Base-by-base conservation (phyloP, 73 alveolate genomes). In the Tetrahymena elliotti region DNA sequence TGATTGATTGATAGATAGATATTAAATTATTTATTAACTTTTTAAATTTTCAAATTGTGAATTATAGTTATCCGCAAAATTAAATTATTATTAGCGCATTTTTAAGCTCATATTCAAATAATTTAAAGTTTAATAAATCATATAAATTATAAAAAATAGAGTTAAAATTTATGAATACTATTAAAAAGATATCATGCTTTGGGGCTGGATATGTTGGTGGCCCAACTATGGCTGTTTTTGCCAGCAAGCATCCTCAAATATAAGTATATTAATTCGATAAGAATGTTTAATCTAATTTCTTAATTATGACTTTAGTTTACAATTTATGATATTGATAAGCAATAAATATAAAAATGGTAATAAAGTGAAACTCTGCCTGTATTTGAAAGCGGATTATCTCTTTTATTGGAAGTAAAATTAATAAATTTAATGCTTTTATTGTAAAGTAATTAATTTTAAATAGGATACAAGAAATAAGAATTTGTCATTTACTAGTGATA, bases 141-240 rank as follows among this genome's bases (percentile, higher is more conserved):
- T 27, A 18, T 47, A 47, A 47, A 47, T 47, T 47, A 22, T 47
- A 47, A 47, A 47, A 10, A 18, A 47, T 47, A 47, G 13, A 1
- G 13, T 47, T 22, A 47, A 47, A 47, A 34, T 88, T 93, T 8
- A 38, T 93, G 40, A 27, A 52, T 47, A 94, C 27, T 83, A 95
- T 96, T 35, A 83, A 96, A 82, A 97, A 84, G 47, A 96, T 98
- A 3, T 88, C 97, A 84, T 98, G 99, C 94, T 96, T 98, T 93
- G 99, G 99, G 5, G 99, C 99, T 27, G 99, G 99, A 93, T 99
- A 98, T 97, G 99, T 99, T 18, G 99, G 99, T 6, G 99, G 99
- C 41, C 97, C 99, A 7, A 98, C 99, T 37, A 97, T 98, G 98
- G 98, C 99, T 15, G 98, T 98, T 27, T 94, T 99, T 84, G 99